Conservation (phyloP, 306 rosid species). For the Prosopis cineraria region DNA sequence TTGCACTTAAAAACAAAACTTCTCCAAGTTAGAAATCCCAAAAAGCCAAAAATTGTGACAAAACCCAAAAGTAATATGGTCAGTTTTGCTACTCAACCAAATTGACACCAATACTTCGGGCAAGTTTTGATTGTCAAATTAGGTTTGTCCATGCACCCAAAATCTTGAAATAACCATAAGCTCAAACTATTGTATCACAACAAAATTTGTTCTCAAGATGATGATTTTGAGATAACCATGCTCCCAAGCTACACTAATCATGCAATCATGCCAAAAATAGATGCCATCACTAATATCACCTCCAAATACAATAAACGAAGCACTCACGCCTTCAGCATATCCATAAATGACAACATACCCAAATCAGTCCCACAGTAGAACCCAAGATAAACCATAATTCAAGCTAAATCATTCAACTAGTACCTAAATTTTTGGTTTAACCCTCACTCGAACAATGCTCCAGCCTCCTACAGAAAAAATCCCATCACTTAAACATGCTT, state of each 20-base stretch:
- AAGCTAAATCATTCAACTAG: too few species aligned
- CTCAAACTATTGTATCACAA: neutral
- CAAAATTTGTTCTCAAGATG: neutral
- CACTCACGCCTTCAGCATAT: too few species aligned
- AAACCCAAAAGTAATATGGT: neutral
- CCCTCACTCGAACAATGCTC: neutral
- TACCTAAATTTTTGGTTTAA: too few species aligned
- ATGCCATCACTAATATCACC: too few species aligned
- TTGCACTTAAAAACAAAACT: neutral
- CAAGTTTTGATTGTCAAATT: neutral
- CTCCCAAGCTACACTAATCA: neutral
- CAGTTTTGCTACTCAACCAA: neutral
- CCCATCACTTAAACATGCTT: neutral
- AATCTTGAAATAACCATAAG: neutral
- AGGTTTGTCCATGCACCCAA: neutral
- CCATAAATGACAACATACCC: neutral
- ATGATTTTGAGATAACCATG: too few species aligned
- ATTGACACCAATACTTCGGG: neutral
- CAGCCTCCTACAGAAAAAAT: neutral
- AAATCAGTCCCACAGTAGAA: neutral
- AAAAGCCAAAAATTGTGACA: neutral
- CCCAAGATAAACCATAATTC: neutral
- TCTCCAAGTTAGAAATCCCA: neutral
- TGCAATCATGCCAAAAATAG: too few species aligned
- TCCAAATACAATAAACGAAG: too few species aligned